These are phyloP conservation scores for Salix koriyanagi DNA, from an alignment of 345 rosid species.

Conservation along the genomic window DNA sequence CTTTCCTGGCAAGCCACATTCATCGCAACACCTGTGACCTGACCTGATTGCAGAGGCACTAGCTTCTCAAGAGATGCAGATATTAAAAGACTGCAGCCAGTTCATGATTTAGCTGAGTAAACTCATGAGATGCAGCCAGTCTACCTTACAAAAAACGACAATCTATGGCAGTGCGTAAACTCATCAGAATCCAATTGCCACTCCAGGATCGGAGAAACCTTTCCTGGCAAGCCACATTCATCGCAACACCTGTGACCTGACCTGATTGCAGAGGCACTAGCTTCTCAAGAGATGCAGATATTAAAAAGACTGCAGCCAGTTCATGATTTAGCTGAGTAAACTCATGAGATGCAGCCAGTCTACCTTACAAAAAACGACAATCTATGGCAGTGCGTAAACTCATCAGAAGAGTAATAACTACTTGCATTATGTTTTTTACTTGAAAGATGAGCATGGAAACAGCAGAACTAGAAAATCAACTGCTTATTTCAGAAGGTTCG, in stretches of 20 bases:
- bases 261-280: background rate
- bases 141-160: background rate
- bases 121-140: background rate
- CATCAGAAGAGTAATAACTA: background rate
- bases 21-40: background rate
- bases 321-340: background rate
- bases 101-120: background rate
- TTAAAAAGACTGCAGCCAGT: background rate
- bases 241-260: background rate
- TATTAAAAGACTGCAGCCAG: background rate
- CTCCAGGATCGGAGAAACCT: background rate
- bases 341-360: background rate
- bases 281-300: background rate
- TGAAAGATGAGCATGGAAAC: background rate
- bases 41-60: background rate
- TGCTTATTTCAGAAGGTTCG: background rate
- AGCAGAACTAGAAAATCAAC: background rate
- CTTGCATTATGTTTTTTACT: constrained; percentile 16
- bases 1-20: background rate
- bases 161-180: constrained; percentile 2
- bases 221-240: background rate
- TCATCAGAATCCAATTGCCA: background rate
- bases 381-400: constrained; percentile 5
- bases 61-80: background rate
- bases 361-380: background rate